Conservation (phyloP, 1,284 basidiomycete species). For the Fereydounia khargensis region DNA sequence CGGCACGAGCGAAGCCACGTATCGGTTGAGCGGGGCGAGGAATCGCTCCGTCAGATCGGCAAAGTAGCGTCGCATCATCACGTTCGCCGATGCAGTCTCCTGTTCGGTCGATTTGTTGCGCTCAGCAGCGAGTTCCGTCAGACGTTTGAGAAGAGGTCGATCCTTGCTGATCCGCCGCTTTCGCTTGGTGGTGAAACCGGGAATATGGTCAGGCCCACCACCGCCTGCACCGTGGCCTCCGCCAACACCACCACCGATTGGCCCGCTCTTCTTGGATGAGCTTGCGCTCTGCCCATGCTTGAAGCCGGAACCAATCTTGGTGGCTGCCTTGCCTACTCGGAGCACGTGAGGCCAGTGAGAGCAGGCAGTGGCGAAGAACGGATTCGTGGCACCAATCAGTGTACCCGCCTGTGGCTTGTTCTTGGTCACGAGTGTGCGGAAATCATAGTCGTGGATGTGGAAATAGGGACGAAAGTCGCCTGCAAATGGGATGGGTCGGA, state of each 20-base stretch:
- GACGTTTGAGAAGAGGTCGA: conserved; percentile 67
- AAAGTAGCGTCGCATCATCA: conserved; percentile 77
- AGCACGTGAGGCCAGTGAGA: conserved; percentile 86
- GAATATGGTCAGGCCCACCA: conserved; percentile 41
- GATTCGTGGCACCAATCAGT: conserved; percentile 88
- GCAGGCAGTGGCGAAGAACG: conserved; percentile 83
- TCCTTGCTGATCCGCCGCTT: conserved; percentile 85
- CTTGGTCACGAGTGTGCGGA: conserved; percentile 72
- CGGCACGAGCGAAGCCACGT: conserved; percentile 69
- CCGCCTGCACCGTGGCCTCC: conserved; percentile 64
- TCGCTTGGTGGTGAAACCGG: conserved; percentile 67
- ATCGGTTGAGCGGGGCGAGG: conserved; percentile 87
- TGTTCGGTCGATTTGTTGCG: conserved; percentile 4
- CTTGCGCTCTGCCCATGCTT: conserved; percentile 9
- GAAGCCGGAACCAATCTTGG: conserved; percentile 22
- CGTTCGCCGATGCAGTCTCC: conserved; percentile 44
- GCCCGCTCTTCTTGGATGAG: conserved; percentile 3
- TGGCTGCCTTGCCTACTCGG: conserved; percentile 62
- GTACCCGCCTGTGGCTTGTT: conserved; percentile 80
- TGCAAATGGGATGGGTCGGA: conserved; percentile 81
- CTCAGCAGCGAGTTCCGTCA: conserved; percentile 58
- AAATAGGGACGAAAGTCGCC: conserved; percentile 90
- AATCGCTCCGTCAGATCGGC: conserved; percentile 81
- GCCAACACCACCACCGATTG: conserved; percentile 54
- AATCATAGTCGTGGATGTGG: conserved; percentile 89